phyloP scores from a whole-genome alignment of 1,139 yeast species.

The Spencermartinsiella ligniputridi region DNA sequence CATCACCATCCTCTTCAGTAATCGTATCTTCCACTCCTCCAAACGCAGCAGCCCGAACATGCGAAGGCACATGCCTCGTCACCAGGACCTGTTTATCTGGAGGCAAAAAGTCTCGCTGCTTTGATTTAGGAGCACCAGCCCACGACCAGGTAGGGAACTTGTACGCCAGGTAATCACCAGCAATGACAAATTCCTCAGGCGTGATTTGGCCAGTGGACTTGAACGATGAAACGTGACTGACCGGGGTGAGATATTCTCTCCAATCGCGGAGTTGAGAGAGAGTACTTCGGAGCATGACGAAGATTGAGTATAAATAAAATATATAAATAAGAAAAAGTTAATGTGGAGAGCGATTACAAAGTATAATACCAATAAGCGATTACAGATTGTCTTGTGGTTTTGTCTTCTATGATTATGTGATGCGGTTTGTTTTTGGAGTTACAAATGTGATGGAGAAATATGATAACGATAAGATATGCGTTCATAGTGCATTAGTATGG shows the following conservation, averaged over 20 bases:
- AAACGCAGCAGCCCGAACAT: conserved; percentile 63
- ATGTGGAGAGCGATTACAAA: too few species aligned
- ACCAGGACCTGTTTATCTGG: conserved; percentile 79
- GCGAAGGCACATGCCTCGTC: conserved; percentile 85
- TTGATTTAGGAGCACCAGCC: conserved; percentile 61
- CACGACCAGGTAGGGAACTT: conserved; percentile 98
- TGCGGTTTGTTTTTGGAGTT: too few species aligned
- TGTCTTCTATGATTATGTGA: too few species aligned
- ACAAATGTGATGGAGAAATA: too few species aligned
- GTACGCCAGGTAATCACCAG: conserved; percentile 87
- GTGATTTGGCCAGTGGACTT: conserved; percentile 83
- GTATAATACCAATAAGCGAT: too few species aligned
- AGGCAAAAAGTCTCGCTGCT: conserved; percentile 71
- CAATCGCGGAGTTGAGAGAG: conserved; percentile 79
- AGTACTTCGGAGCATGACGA: conserved; percentile 62
- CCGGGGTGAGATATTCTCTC: conserved; percentile 83
- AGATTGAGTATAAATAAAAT: too few species aligned
- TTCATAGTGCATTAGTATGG: too few species aligned
- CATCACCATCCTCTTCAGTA: conserved; percentile 47
- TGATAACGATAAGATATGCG: too few species aligned
- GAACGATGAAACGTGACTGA: conserved; percentile 77
- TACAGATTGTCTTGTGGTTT: too few species aligned
- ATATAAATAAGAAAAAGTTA: too few species aligned
- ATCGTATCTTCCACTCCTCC: conserved; percentile 35
- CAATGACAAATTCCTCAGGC: conserved; percentile 86